Base-by-base conservation (phyloP, 768 basidiomycete species). In the Russula sp. region DNA sequence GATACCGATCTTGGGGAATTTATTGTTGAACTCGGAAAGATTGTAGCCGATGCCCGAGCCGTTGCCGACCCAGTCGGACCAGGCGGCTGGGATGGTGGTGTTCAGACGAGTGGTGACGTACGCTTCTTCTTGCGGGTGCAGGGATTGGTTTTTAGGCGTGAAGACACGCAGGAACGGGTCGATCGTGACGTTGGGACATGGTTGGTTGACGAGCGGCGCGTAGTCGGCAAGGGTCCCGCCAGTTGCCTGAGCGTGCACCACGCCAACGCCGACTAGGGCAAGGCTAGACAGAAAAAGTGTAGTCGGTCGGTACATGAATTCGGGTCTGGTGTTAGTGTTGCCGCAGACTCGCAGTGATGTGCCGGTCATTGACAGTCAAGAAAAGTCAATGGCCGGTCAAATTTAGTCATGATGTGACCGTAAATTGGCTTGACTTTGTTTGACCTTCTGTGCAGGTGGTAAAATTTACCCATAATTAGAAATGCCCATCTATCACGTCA, bases 21-120 rank as follows among this genome's bases (percentile, higher is more conserved):
- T 70, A 2, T 66, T 71, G 43, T 70, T 66, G n/a, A 83, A 80
- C 0, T 65, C 60, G 14, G 75, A 66, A n/a, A 83, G 60, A 59
- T 77, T 73, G 70, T 87, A 87, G 2, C 84, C 81, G 11, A 85
- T 73, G 46, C 69, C 62, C 2, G 79, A 79, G 8, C 77, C 79
- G 65, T 86, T 73, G 1, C 81, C 81, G 47, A 87, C 61, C 85
- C 87, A 88, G 36, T 76, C 74, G 7, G 70, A 71, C 85, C 85
- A 88, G 8, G 82, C 82, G 29, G 67, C 66, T 0, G 78, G 76
- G 3, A 83, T 68, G 54, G 77, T 73, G 9, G 69, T 70, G 4
- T 75, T 67, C 20, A 76, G 69, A 9, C 85, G 78, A 5, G 72
- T 68, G 9, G 68, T 38, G 39, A 87, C 69, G 66, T 85, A 88